Evolutionary conservation across 2,329 filamentous ascomycete species (phyloP).

Genomic region (Cytospora schulzeri): DNA sequence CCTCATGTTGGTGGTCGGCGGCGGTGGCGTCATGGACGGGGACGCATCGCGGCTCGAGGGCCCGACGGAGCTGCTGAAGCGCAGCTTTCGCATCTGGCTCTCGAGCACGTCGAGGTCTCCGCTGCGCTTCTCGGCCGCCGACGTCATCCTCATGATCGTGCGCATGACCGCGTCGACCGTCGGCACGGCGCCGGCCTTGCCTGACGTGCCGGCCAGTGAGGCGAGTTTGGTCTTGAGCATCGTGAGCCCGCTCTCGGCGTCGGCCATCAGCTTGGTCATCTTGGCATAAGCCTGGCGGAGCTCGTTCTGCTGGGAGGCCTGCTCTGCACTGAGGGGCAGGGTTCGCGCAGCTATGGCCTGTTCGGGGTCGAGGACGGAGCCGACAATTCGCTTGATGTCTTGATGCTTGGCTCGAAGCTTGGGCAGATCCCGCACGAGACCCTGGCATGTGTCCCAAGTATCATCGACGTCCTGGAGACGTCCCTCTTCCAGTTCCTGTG

Average conservation of each 20-base stretch:
- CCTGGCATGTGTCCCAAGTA: conserved; percentile 69
- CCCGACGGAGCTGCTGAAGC: conserved; percentile 31
- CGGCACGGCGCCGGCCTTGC: conserved; percentile 60
- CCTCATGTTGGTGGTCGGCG: conserved; percentile 33
- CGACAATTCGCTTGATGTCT: conserved; percentile 76
- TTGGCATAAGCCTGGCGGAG: conserved; percentile 74
- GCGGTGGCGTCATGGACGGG: conserved; percentile 46
- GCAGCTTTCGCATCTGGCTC: conserved; percentile 70
- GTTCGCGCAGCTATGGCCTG: conserved; percentile 65
- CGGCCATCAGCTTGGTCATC: conserved; percentile 73
- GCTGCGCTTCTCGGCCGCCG: conserved; percentile 87
- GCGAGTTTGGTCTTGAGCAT: conserved; percentile 79
- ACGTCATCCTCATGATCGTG: conserved; percentile 90
- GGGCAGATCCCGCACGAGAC: conserved; percentile 69
- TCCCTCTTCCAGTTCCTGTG: conserved; percentile 65
- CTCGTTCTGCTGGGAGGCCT: conserved; percentile 80
- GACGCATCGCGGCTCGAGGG: conserved; percentile 44
- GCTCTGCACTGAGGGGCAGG: conserved; percentile 81
- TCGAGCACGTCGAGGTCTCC: conserved; percentile 91
- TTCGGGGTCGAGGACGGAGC: conserved; percentile 68
- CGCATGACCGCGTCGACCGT: conserved; percentile 91
- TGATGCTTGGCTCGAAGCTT: conserved; percentile 75
- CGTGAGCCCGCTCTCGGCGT: conserved; percentile 79
- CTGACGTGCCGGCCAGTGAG: conserved; percentile 52
- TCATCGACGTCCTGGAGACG: conserved; percentile 68